Evolutionary conservation across 805 yeast species (phyloP).

Genomic region (Candida adriatica): DNA sequence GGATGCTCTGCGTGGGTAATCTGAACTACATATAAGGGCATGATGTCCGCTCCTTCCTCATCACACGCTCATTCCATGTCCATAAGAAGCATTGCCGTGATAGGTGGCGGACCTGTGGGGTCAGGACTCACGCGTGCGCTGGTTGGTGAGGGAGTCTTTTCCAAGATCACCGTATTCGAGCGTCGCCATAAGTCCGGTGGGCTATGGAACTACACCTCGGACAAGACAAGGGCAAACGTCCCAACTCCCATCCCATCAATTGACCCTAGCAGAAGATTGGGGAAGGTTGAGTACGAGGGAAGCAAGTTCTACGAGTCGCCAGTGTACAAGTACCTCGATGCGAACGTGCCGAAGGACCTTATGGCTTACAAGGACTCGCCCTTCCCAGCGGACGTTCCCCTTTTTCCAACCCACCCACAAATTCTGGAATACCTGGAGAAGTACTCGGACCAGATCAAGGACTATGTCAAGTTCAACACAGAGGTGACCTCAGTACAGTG

Average conservation of each 20-base stretch:
- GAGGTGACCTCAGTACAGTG: slow-evolving; percentile 37
- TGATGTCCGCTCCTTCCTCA: too few relatives aligned
- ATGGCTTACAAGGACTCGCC: slow-evolving; percentile 60
- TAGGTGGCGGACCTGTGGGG: slow-evolving; percentile 80
- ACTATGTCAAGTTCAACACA: slow-evolving; percentile 37
- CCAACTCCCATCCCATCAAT: slow-evolving; percentile 23
- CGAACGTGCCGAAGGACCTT: slow-evolving; percentile 56
- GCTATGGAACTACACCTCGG: slow-evolving; percentile 53
- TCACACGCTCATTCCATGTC: too few relatives aligned
- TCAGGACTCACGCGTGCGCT: slow-evolving; percentile 60
- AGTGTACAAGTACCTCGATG: slow-evolving; percentile 59
- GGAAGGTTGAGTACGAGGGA: slow-evolving; percentile 15
- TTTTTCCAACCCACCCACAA: slow-evolving; percentile 54
- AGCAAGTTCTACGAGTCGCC: slow-evolving; percentile 42
- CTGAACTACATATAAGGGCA: too few relatives aligned
- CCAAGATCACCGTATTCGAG: slow-evolving; percentile 52
- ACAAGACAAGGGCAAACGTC: slow-evolving; percentile 8
- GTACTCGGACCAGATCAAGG: slow-evolving; percentile 42
- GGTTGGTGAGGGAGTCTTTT: slow-evolving; percentile 39
- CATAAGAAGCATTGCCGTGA: slow-evolving; percentile 41
- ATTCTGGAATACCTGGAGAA: slow-evolving; percentile 53
- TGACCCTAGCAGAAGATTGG: slow-evolving; percentile 20
- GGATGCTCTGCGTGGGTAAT: too few relatives aligned
- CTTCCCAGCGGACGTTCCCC: slow-evolving; percentile 38
- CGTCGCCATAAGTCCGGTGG: slow-evolving; percentile 63